Evolutionary conservation across 768 basidiomycete genomes (phyloP), one percentile per base, ranked within the genome.

Genomic region (Trametopsis cervina): DNA sequence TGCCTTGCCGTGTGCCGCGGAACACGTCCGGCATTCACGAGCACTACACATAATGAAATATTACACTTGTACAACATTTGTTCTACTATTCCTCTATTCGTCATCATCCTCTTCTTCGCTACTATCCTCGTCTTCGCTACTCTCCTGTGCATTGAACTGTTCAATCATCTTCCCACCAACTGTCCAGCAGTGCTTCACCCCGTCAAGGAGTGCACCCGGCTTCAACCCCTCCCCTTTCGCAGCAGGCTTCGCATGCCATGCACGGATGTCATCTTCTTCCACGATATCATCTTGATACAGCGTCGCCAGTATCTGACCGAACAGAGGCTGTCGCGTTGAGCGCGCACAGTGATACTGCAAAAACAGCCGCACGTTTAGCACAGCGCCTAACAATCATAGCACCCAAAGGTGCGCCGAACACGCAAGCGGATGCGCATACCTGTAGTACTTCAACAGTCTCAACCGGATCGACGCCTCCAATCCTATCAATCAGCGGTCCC

Each of bases 241-340:
- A 41, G 60, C 67, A 20, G 77, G 74, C 42, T 68, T 72, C 45
- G 63, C 69, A 64, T 93, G 83, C 95, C 95, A 99, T 42, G 69
- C 73, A n/a, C 89, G 80, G 54, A 97, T 85, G 54, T 91, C 85
- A 43, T 90, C 86, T 58, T 93, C 92, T 42, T 89, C 88, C 2
- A 96, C 82, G 39, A 96, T 77, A 62, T 99, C 95, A n/a, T 76
- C 75, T 60, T 95, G 88, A 64, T 97, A 99, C 12, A 93, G 70
- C 2, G 84, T 83, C 24, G 85, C 85, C 20, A 98, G 77, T 47
- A 95, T 78, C 58, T 88, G 81, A 3, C 87, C 88, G 64, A 96
- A 98, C 49, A 91, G 70, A 15, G 78, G 72, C 57, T 80, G 64
- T 49, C 85, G 81, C 52, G 69, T 71, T 18, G 78, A 87, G 42